Base-by-base conservation (phyloP, 1,139 yeast species). In the Geotrichum australiense region DNA sequence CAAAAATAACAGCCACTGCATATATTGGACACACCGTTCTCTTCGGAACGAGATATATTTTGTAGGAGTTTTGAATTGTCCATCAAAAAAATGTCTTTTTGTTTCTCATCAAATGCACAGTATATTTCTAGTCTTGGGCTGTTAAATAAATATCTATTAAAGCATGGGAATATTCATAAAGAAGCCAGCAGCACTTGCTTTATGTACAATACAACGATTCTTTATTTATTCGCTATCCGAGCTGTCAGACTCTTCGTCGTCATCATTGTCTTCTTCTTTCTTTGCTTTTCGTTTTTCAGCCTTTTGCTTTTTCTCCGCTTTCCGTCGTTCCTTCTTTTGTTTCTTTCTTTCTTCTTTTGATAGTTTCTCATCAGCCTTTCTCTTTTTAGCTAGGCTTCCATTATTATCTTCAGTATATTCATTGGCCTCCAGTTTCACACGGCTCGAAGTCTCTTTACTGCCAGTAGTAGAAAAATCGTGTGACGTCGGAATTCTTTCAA, bases 311-410 rank as follows among this genome's bases (percentile, higher is more conserved):
- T 58, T 58, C 46, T 59, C 63, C 39, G 54, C 53, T 50, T 58
- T 58, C 39, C 60, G 58, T 33, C 70, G 62, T 48, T 68, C 67
- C 55, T 66, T 66, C 49, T 68, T 66, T 52, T 66, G 58, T 51
- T 64, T 53, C 53, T 62, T 63, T 32, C 64, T 53, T 42, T 61
- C 62, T 37, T 58, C 65, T 46, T 61, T 58, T 35, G 53, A 53
- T 5, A 58, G 31, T 21, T 33, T 37, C 6, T n/a, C 20, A 5
- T 31, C 35, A 5, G 35, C 35, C 14, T 31, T 31, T 27, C 41
- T 40, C 35, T 30, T 39, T 32, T 11, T 21, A n/a, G 46, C 40
- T 12, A 29, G 22, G 10, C 22, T 18, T 4, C 40, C 43, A 3
- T 25, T 31, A 23, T 25, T 35, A 3, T 19, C 41, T n/a, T 31